Percentiles rank a stretch among this genome's conserved stretches.
Conservation (phyloP, 2,329 filamentous ascomycete genomes). For the Aspergillus latus region DNA sequence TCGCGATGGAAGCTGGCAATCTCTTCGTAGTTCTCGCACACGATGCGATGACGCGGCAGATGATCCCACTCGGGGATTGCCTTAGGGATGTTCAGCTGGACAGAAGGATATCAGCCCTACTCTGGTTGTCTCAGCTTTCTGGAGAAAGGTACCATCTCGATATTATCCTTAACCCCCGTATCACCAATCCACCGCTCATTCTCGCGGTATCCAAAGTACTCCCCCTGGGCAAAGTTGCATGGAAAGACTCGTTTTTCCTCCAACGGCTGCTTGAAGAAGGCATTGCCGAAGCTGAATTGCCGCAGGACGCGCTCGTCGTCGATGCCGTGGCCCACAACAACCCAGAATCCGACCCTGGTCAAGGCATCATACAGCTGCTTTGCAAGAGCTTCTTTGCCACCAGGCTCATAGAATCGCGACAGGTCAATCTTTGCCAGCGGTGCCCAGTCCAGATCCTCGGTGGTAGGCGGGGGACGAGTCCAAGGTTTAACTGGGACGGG, state of each 20-base stretch:
- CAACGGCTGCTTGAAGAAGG: conserved; percentile 34
- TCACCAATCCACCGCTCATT: conserved; percentile 38
- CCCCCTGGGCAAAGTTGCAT: conserved; percentile 33
- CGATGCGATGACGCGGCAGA: conserved; percentile 37
- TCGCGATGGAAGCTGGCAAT: conserved; percentile 57
- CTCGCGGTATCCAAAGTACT: conserved; percentile 37
- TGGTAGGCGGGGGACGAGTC: conserved; percentile 27
- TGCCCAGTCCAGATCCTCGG: conserved; percentile 45
- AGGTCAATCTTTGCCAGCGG: conserved; percentile 58
- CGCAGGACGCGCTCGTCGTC: conserved; percentile 27
- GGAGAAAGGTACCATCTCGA: conserved; percentile 30
- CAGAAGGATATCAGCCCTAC: too few species aligned
- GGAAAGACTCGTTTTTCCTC: conserved; percentile 16
- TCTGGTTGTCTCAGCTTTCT: background rate
- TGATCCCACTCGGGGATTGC: conserved; percentile 15
- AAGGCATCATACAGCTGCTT: conserved; percentile 57
- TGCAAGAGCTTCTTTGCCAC: conserved; percentile 55
- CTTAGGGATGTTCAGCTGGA: background rate
- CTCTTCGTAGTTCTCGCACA: conserved; percentile 53
- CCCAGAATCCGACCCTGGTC: conserved; percentile 33
- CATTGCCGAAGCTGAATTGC: conserved; percentile 31
- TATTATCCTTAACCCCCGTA: conserved; percentile 32
- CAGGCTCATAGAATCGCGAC: conserved; percentile 53
- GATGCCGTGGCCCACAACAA: conserved; percentile 25
- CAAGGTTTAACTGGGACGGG: conserved; percentile 26